phyloP scores from a whole-genome alignment of 2,329 filamentous ascomycete genomes.

The Diaporthe batatas region DNA sequence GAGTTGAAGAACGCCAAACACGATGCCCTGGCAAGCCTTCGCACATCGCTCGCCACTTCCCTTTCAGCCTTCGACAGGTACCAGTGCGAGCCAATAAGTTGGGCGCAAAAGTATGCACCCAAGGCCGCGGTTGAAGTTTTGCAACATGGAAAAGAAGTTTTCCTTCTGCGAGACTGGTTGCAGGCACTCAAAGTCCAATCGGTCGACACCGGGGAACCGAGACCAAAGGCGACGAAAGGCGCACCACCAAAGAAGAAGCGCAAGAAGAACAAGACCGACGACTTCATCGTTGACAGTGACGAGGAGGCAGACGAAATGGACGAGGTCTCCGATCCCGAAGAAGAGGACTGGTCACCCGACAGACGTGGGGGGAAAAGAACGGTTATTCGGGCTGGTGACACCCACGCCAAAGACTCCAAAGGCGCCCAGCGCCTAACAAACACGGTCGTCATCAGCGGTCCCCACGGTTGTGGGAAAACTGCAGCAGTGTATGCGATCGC shows the following conservation, averaged over 20 bases:
- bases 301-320: conserved; percentile 80
- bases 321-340: conserved; percentile 74
- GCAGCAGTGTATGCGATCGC: conserved; percentile 92
- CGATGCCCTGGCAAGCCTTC: conserved; percentile 71
- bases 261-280: conserved; percentile 81
- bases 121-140: conserved; percentile 77
- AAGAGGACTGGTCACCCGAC: conserved; percentile 56
- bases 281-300: conserved; percentile 83
- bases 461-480: conserved; percentile 92
- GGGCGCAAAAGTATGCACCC: conserved; percentile 90
- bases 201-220: conserved; percentile 73
- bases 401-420: conserved; percentile 54
- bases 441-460: conserved; percentile 88
- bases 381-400: conserved; percentile 62
- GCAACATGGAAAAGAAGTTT: conserved; percentile 78
- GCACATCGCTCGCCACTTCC: conserved; percentile 68
- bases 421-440: conserved; percentile 72
- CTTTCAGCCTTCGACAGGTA: conserved; percentile 86
- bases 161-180: conserved; percentile 85
- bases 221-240: conserved; percentile 47
- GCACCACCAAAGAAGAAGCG: conserved; percentile 69
- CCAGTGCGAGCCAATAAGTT: conserved; percentile 78
- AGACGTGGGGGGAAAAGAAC: conserved; percentile 60
- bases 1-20: conserved; percentile 64
- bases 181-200: conserved; percentile 80